Evolutionary conservation across 306 rosid genomes (phyloP).

Genomic region (Rosa lucieae): DNA sequence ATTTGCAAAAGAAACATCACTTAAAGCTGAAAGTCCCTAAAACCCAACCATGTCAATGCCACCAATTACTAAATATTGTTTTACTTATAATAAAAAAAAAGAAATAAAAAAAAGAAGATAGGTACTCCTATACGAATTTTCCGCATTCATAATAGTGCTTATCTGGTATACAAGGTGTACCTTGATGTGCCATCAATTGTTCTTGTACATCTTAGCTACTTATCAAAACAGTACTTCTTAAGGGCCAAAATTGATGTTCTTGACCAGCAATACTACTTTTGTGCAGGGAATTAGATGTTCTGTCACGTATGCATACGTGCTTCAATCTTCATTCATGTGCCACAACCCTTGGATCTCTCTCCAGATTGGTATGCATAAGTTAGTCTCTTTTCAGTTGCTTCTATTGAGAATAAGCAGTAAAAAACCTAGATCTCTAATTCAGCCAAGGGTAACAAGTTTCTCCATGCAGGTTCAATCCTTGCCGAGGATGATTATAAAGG

Average conservation of each 20-base stretch:
- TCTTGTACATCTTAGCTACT: neutral
- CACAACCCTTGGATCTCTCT: constrained; percentile 93
- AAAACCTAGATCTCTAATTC: neutral
- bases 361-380: constrained; percentile 70
- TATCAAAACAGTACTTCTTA: neutral
- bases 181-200: neutral
- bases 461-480: constrained; percentile 83
- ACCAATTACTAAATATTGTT: constrained; percentile 2
- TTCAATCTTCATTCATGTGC: constrained; percentile 90
- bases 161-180: neutral
- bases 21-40: neutral
- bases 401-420: neutral
- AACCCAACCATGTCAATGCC: constrained; percentile 4
- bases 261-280: neutral
- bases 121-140: neutral
- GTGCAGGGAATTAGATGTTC: constrained; percentile 88
- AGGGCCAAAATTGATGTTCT: neutral
- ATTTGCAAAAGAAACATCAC: neutral
- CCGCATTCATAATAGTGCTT: neutral
- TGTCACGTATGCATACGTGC: constrained; percentile 77
- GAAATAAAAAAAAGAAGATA: no score
- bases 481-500: constrained; percentile 97
- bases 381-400: constrained; percentile 7
- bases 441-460: constrained; percentile 18
- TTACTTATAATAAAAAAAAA: neutral